A percentile compares a stretch with the other conserved stretches of the same genome.
Evolutionary conservation across 2,329 filamentous ascomycete species (phyloP).

Genomic region (Fusarium marasasianum): DNA sequence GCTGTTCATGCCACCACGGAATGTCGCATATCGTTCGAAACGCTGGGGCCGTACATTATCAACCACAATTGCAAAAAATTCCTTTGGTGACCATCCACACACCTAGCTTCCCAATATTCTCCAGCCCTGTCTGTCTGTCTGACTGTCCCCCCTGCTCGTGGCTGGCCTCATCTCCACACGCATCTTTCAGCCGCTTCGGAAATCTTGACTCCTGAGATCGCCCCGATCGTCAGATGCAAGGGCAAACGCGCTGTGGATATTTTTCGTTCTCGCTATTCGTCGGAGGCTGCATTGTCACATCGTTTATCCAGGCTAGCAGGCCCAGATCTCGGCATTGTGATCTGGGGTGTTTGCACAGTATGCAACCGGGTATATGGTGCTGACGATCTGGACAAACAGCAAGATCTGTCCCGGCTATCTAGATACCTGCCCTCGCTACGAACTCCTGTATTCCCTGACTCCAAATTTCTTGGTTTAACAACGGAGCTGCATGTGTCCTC

Average conservation of each 20-base stretch:
- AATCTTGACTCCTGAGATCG: background rate
- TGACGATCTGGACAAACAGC: background rate
- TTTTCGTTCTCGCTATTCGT: background rate
- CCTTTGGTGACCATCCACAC: fast-evolving
- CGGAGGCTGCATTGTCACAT: background rate
- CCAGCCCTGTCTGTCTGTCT: background rate
- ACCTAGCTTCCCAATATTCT: background rate
- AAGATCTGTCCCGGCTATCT: background rate
- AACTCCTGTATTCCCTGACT: background rate
- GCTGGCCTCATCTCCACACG: background rate
- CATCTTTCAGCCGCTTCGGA: background rate
- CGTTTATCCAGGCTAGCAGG: background rate
- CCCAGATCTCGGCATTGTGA: background rate
- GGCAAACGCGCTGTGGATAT: background rate
- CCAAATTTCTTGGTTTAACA: fast-evolving
- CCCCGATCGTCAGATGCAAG: background rate
- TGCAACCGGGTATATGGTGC: background rate
- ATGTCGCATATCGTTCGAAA: background rate
- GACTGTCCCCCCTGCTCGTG: background rate
- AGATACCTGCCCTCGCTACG: background rate
- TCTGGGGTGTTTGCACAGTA: background rate
- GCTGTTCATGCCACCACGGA: background rate
- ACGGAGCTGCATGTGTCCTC: fast-evolving
- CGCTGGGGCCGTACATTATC: background rate
- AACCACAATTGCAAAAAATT: background rate